A percentile compares a stretch with the other conserved stretches of the same genome.
Evolutionary conservation across 2,329 filamentous ascomycete species (phyloP).

Genomic region (Aspergillus carbonarius): DNA sequence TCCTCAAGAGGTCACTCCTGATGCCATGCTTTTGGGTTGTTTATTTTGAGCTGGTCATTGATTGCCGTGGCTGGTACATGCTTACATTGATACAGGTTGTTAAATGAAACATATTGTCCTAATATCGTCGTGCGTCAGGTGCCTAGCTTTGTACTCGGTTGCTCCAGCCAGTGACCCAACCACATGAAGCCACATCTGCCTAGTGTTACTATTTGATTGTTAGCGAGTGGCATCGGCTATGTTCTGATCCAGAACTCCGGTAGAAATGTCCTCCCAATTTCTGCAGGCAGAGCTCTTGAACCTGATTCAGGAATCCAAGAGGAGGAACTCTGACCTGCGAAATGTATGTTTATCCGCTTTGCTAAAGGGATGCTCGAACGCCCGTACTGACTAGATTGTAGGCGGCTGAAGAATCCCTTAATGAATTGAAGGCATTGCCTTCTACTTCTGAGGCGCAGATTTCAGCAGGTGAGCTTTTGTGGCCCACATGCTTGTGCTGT

Average conservation of each 20-base stretch:
- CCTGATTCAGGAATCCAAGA: slow-evolving; percentile 91
- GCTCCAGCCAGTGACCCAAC: slow-evolving; percentile 6
- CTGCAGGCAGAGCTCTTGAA: slow-evolving; percentile 84
- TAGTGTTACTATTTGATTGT: slow-evolving; percentile 12
- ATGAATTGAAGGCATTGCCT: slow-evolving; percentile 77
- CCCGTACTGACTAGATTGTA: slow-evolving; percentile 40
- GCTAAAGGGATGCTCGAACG: slow-evolving; percentile 16
- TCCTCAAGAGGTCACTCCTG: slow-evolving; percentile 22
- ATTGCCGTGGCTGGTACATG: neutral
- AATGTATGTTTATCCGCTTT: slow-evolving; percentile 48
- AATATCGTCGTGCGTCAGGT: neutral
- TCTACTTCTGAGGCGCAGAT: slow-evolving; percentile 74
- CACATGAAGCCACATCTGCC: slow-evolving; percentile 17
- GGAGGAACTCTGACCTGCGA: slow-evolving; percentile 86
- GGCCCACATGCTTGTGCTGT: neutral
- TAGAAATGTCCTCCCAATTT: slow-evolving; percentile 84
- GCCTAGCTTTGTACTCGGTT: neutral
- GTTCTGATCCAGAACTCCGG: slow-evolving; percentile 27
- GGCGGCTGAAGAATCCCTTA: slow-evolving; percentile 91
- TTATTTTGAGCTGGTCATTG: slow-evolving; percentile 1
- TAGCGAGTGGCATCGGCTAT: slow-evolving; percentile 27
- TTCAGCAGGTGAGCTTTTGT: slow-evolving; percentile 59
- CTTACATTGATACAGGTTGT: neutral
- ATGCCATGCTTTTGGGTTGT: neutral
- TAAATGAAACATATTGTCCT: neutral